Evolutionary conservation across 2,329 filamentous ascomycete species (phyloP).

Genomic region (Hymenoscyphus fructigenus): DNA sequence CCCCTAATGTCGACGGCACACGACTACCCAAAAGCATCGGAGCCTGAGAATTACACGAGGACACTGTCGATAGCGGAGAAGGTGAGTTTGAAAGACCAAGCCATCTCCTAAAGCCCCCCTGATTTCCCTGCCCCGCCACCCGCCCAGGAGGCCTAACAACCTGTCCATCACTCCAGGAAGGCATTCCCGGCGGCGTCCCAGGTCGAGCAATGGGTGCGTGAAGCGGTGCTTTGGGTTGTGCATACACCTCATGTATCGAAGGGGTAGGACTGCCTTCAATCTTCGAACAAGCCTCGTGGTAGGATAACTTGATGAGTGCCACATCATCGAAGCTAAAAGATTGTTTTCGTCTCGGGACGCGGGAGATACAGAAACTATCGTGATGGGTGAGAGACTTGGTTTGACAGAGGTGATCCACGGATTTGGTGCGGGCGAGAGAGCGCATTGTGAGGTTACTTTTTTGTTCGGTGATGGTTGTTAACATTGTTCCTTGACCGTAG

Average conservation of each 20-base stretch:
- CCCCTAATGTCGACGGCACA: too few relatives aligned
- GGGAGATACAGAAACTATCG: constrained; percentile 31
- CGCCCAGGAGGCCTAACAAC: constrained; percentile 14
- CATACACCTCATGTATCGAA: constrained; percentile 33
- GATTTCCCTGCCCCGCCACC: constrained; percentile 5
- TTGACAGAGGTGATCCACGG: constrained; percentile 29
- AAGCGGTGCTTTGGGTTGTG: constrained; percentile 33
- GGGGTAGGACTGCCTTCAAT: constrained; percentile 23
- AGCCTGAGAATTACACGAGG: neutral
- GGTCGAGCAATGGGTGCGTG: constrained; percentile 32
- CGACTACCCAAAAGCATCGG: neutral
- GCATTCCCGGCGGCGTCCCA: constrained; percentile 35
- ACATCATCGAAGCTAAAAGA: constrained; percentile 41
- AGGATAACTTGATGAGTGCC: constrained; percentile 33
- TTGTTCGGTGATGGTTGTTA: constrained; percentile 44
- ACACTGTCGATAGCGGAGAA: neutral
- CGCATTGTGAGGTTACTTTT: constrained; percentile 40
- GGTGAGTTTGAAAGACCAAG: constrained; percentile 22
- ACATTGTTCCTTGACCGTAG: constrained; percentile 42
- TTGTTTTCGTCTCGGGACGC: constrained; percentile 33
- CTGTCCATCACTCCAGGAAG: constrained; percentile 37
- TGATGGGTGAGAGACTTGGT: constrained; percentile 26
- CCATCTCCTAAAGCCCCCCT: constrained; percentile 26
- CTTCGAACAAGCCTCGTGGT: constrained; percentile 31
- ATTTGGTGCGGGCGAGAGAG: constrained; percentile 28